Evolutionary conservation across 352 stramenopile genomes (phyloP).

Genomic region (Globisporangium sylvaticum): DNA sequence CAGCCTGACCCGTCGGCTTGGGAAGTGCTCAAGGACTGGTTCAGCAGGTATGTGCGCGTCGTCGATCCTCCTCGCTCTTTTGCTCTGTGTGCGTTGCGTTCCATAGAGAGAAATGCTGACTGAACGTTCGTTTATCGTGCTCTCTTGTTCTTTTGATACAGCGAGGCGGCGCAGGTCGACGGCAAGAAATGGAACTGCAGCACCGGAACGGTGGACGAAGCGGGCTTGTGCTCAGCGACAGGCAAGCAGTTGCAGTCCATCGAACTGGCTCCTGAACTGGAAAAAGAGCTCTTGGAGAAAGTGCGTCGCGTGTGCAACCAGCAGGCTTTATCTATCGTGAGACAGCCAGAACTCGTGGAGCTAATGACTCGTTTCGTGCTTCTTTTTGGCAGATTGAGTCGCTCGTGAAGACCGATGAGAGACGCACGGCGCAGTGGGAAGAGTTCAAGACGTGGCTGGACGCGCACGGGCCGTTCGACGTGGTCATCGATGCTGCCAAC

Average conservation of each 20-base stretch:
- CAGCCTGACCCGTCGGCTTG: slow-evolving; percentile 43
- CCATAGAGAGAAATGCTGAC: background rate
- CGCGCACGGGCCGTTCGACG: slow-evolving; percentile 78
- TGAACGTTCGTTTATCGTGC: background rate
- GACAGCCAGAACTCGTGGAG: background rate
- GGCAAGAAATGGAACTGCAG: slow-evolving; percentile 51
- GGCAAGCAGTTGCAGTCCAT: slow-evolving; percentile 62
- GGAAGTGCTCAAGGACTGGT: slow-evolving; percentile 72
- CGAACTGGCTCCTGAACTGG: slow-evolving; percentile 45
- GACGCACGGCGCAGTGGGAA: slow-evolving; percentile 67
- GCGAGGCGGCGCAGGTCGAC: slow-evolving; percentile 56
- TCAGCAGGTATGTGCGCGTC: slow-evolving; percentile 36
- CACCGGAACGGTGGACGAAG: slow-evolving; percentile 44
- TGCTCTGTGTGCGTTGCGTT: background rate
- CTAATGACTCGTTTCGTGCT: slow-evolving; percentile 2
- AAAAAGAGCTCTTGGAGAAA: slow-evolving; percentile 56
- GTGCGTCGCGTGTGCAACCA: slow-evolving; percentile 19
- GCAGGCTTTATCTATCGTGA: background rate
- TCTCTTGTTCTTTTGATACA: slow-evolving; percentile 18
- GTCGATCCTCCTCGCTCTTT: background rate
- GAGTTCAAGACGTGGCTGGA: slow-evolving; percentile 82
- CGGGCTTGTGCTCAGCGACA: slow-evolving; percentile 58
- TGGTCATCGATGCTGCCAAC: slow-evolving; percentile 97
- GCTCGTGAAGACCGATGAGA: slow-evolving; percentile 73
- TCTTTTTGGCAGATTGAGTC: slow-evolving; percentile 51